Base-by-base conservation (phyloP, 495 filamentous ascomycete species). In the Diplogelasinospora grovesii region DNA sequence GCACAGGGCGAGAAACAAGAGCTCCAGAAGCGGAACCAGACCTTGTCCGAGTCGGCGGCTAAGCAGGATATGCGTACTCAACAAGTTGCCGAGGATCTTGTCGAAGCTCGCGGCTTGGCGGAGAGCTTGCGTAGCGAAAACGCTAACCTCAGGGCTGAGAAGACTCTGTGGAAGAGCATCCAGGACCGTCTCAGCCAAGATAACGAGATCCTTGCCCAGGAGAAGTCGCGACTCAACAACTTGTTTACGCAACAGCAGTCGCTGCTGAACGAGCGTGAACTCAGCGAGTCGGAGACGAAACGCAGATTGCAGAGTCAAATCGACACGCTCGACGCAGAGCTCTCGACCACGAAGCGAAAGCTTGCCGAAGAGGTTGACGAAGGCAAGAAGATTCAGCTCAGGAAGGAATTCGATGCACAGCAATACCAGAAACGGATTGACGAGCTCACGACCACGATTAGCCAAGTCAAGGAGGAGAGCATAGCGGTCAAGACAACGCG, bases 81-180 rank as follows among this genome's bases (percentile, higher is more conserved):
- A 50, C 87, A 95, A 62, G 82, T 87, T 31, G 85, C 87, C 0
- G 93, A 99, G 63, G 90, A 99, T 50, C 71, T 96, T 0, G 79
- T 96, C 7, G 92, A 95, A 57, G 79, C 83, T 1, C 83, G 83
- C 49, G 83, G 79, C 42, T 59, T 90, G 24, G 66, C 81, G 8
- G 90, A 98, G 50, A 89, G 86, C 51, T 74, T 97, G 64, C 85
- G 89, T 15, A 87, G 82, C 31, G 92, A 97, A 49, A 90, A 77
- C 44, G 84, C 88, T 14, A 95, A 95, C 58, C 77, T 95, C 8
- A 93, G 90, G 59, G 89, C 89, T 0, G 90, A 96, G 54, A 93
- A 90, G 59, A 80, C 81, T 3, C 69, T 97, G 16, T 90, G 82
- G 84, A 94, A 90, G 64, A 85, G 76, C 32, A 90, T 96, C 42